These are phyloP conservation scores for Russula olivacea DNA, from an alignment of 768 basidiomycete species.

Conservation along the genomic window DNA sequence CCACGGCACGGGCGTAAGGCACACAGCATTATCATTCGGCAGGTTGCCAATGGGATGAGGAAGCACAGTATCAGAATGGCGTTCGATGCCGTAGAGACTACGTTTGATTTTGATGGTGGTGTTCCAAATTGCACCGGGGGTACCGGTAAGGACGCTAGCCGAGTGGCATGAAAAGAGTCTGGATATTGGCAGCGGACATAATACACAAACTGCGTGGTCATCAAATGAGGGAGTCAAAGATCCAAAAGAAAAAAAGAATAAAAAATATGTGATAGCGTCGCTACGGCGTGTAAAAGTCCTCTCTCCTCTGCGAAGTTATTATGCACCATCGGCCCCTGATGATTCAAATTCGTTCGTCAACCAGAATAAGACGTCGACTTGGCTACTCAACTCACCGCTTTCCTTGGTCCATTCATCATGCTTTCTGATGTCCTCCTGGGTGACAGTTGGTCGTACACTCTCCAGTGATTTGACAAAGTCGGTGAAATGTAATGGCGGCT, in stretches of 20 bases:
- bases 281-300: constrained; percentile 9
- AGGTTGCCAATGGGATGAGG: neutral
- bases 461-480: constrained; percentile 82
- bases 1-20: neutral
- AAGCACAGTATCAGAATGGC: neutral
- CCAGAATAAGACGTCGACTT: neutral
- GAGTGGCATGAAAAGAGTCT: constrained; percentile 1
- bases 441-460: constrained; percentile 82
- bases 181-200: constrained; percentile 11
- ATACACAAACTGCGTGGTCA: constrained; percentile 12
- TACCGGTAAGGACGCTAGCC: neutral
- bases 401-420: constrained; percentile 84
- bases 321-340: constrained; percentile 23
- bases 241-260: constrained; percentile 4
- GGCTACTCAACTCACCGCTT: constrained; percentile 48
- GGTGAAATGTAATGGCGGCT: constrained; percentile 69
- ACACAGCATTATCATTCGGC: neutral
- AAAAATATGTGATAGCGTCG: constrained; percentile 11
- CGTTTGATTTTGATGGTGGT: neutral
- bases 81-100: neutral
- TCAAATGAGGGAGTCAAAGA: constrained; percentile 5
- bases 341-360: neutral
- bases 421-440: constrained; percentile 75
- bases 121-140: neutral
- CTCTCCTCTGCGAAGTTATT: constrained; percentile 1